Conservation (phyloP, 164 flowering plant species). For the Berberis thunbergii region DNA sequence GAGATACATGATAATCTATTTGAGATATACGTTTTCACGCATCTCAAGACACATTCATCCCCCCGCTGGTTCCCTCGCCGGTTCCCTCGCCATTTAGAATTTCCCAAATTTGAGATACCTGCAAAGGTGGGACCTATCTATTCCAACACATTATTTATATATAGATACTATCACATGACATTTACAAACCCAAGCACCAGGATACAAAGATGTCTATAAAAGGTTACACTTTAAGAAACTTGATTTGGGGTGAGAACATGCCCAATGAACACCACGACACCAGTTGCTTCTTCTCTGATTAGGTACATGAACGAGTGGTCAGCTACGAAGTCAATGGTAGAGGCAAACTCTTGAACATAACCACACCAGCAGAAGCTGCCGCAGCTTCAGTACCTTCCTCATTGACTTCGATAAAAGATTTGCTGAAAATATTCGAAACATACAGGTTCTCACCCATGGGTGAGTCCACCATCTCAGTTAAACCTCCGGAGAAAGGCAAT, state of each 20-base stretch:
- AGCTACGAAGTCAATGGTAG: constrained; percentile 51
- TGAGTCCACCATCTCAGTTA: constrained; percentile 65
- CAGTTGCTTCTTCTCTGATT: constrained; percentile 57
- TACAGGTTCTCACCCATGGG: constrained; percentile 24
- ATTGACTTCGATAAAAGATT: constrained; percentile 62
- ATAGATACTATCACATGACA: no score
- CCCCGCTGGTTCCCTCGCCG: no score
- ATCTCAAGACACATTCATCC: no score
- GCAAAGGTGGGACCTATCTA: no score
- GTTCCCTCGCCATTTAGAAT: no score
- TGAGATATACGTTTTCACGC: no score
- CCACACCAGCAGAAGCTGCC: constrained; percentile 44
- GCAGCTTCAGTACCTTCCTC: constrained; percentile 84
- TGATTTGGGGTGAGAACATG: constrained; percentile 44
- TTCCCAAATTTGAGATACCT: no score
- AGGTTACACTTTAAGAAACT: neutral
- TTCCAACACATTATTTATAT: no score
- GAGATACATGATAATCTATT: no score
- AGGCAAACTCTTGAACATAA: constrained; percentile 8
- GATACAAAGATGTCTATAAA: no score
- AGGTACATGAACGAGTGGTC: constrained; percentile 67
- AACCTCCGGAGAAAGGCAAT: constrained; percentile 40
- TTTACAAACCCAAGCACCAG: no score
- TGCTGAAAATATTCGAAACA: constrained; percentile 53
- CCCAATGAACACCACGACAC: constrained; percentile 52